Base-by-base conservation (phyloP, 164 flowering plant genomes). In the Sextonia rubra region DNA sequence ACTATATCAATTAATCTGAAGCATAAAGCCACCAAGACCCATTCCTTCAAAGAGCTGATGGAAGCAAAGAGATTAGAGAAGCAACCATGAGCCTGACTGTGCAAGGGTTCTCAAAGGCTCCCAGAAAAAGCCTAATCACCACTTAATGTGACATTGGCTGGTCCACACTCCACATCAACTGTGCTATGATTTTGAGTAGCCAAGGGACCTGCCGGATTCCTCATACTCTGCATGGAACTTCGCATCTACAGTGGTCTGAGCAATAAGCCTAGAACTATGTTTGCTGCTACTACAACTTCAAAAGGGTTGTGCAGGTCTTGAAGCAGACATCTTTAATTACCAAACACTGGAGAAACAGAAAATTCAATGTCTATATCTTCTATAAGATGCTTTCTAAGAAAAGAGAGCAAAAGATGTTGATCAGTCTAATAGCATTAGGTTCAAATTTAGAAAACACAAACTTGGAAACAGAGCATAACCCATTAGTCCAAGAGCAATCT, bases 201-300 rank as follows among this genome's bases (percentile, higher is more conserved):
- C 98, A 74, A 93, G 91, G 29, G 92, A 91, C 71, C 81, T 77
- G n/a, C 98, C 95, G 1, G 93, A 83, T 68, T 88, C 91, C 79
- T 93, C 97, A 82, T 85, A 93, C 73, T 93, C 90, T 3, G 92
- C 92, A 75, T 93, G 90, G 73, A 93, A 87, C 82, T 85, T 88
- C 4, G 98, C 98, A 85, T 93, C 98, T 1, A 89, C 84, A n/a
- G 92, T 86, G 60, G 98, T 93, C 77, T 91, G 98, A 26, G 94
- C 95, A 62, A 91, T 85, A 23, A 91, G 79, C 79, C 98, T 81
- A 24, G 93, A 93, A 80, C 89, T 85, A 74, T 90, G 92, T 72
- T 83, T 86, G 63, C 91, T 83, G 75, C 92, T 78, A 68, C 80
- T 78, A 8, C 96, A 82, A 66, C 75, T 90, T 71, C 74, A 82